Percentiles rank a stretch among this genome's conserved stretches.
Conservation (phyloP, 176 grass and related monocot genomes). For the Melocanna baccifera region DNA sequence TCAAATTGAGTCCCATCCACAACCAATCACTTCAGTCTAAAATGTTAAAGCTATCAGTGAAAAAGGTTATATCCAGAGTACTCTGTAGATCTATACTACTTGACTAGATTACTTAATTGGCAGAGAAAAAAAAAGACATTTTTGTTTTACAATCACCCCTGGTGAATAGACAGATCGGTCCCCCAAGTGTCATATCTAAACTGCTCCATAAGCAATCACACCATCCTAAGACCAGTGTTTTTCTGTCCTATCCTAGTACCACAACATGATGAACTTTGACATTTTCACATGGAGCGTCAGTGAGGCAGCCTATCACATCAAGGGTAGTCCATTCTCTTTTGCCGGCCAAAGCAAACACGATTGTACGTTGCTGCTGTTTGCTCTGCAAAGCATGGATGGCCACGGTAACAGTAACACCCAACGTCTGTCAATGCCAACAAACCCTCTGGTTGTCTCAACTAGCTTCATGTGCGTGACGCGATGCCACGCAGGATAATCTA, state of each 20-base stretch:
- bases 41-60: too few species aligned
- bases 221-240: background rate
- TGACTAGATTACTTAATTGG: background rate
- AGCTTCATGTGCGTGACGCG: too few species aligned
- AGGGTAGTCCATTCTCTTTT: background rate
- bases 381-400: background rate
- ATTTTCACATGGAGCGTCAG: background rate
- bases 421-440: too few species aligned
- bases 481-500: too few species aligned
- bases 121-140: background rate
- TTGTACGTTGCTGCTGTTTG: background rate
- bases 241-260: background rate
- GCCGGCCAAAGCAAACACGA: background rate
- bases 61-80: background rate
- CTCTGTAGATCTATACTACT: background rate
- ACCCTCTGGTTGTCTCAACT: too few species aligned
- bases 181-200: background rate
- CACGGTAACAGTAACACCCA: background rate
- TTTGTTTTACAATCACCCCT: background rate
- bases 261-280: background rate
- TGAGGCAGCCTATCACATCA: background rate
- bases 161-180: background rate
- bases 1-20: too few species aligned
- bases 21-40: too few species aligned
- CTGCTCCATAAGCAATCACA: background rate